phyloP scores from a whole-genome alignment of 805 yeast species.

The Kodamaea lidongshanica region DNA sequence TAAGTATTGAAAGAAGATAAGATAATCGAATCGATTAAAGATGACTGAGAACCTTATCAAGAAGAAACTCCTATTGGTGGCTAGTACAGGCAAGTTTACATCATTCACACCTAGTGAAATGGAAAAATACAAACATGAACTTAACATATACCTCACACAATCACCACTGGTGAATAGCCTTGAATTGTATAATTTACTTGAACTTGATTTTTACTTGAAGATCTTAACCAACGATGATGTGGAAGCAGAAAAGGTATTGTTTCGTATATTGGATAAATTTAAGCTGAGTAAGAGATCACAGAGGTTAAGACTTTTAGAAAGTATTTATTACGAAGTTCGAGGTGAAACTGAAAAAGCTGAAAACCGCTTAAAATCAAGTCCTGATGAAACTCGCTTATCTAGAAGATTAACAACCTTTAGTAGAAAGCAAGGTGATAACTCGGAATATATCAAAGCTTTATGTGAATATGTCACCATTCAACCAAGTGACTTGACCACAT shows the following conservation, averaged over 20 bases:
- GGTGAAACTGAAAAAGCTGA: slow-evolving; percentile 30
- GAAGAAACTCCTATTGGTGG: slow-evolving; percentile 46
- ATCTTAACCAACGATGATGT: slow-evolving; percentile 56
- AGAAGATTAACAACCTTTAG: slow-evolving; percentile 33
- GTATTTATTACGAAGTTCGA: slow-evolving; percentile 52
- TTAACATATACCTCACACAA: slow-evolving; percentile 28
- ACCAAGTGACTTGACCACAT: slow-evolving; percentile 71
- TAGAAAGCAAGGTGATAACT: slow-evolving; percentile 19
- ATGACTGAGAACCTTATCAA: slow-evolving; percentile 16
- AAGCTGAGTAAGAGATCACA: slow-evolving; percentile 42
- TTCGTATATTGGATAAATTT: slow-evolving; percentile 62
- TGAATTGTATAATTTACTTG: slow-evolving; percentile 52
- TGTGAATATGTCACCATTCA: slow-evolving; percentile 49
- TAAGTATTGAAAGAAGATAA: not conserved
- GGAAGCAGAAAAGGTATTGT: slow-evolving; percentile 64
- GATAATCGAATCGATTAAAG: not conserved
- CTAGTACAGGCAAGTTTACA: slow-evolving; percentile 46
- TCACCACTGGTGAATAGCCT: slow-evolving; percentile 36
- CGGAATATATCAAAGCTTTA: slow-evolving; percentile 51
- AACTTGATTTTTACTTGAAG: slow-evolving; percentile 64
- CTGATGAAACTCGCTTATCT: slow-evolving; percentile 32
- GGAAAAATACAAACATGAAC: slow-evolving; percentile 33
- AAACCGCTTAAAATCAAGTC: slow-evolving; percentile 20
- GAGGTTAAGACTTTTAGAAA: slow-evolving; percentile 48
- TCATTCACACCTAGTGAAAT: slow-evolving; percentile 42